Percentiles rank a stretch among this genome's conserved stretches.
Evolutionary conservation across 2,329 filamentous ascomycete species (phyloP).

Genomic region (Stylonectria norvegica): DNA sequence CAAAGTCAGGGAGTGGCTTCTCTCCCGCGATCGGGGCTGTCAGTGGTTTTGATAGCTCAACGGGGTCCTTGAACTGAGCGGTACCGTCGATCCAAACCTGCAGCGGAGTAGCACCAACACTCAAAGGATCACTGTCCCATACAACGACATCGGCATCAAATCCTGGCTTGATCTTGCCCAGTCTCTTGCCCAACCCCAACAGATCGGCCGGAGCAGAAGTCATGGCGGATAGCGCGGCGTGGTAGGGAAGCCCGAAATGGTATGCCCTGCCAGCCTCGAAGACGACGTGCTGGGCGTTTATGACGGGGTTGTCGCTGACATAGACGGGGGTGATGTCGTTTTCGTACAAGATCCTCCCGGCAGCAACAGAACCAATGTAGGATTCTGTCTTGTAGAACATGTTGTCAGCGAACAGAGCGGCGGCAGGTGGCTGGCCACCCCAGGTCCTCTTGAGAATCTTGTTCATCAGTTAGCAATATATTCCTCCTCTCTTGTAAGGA

Average conservation of each 20-base stretch:
- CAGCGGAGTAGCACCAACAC: constrained; percentile 55
- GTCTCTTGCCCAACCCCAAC: constrained; percentile 53
- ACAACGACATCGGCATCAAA: constrained; percentile 60
- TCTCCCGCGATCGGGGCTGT: constrained; percentile 38
- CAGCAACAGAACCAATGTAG: constrained; percentile 61
- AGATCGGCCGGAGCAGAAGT: constrained; percentile 57
- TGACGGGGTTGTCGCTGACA: constrained; percentile 67
- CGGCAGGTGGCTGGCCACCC: constrained; percentile 52
- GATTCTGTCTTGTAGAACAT: constrained; percentile 71
- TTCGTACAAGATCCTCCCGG: constrained; percentile 64
- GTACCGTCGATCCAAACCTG: constrained; percentile 64
- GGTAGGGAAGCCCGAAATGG: constrained; percentile 59
- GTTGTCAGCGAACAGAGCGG: constrained; percentile 66
- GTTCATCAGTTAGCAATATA: constrained; percentile 1
- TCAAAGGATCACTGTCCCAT: constrained; percentile 61
- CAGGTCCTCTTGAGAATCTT: constrained; percentile 55
- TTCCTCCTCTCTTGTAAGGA: neutral
- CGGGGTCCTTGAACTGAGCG: constrained; percentile 49
- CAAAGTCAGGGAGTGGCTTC: constrained; percentile 38
- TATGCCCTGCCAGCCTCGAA: constrained; percentile 61
- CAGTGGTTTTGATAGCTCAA: constrained; percentile 52
- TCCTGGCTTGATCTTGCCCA: constrained; percentile 60
- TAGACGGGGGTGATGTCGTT: constrained; percentile 63
- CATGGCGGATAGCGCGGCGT: constrained; percentile 55
- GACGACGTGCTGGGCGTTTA: constrained; percentile 67